Base-by-base conservation (phyloP, 2,329 filamentous ascomycete species). In the Colletotrichum sp. region DNA sequence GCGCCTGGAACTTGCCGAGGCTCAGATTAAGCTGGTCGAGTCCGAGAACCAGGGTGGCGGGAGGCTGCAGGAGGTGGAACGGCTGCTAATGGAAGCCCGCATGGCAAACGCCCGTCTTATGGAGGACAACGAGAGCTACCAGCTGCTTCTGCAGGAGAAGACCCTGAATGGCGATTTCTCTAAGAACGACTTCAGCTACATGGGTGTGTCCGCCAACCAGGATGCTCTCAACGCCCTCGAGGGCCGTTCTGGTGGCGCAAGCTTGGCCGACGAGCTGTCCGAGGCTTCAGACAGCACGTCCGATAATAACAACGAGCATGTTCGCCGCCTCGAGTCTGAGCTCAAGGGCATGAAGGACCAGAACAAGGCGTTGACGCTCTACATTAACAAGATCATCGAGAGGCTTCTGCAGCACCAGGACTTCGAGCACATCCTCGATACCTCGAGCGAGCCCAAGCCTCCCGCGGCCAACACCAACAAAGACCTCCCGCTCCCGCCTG, bases 381-480 rank as follows among this genome's bases (percentile, higher is more conserved):
- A 99, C 86, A 98, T 99, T 87, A 98, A 98, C 90, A 98, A 97
- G 86, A 98, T 99, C 83, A 98, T 99, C 82, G 97, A 97, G 83
- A 94, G 97, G 70, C 91, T 99, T 58, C 90, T 99, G 75, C 94
- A 98, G 81, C 94, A 98, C 84, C 94, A 98, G 80, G 96, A 98
- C 78, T 98, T 98, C 78, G 96, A 99, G 85, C 92, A 95, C 75
- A 98, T 98, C 74, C 88, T 98, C 54, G 95, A 98, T 81, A 94
- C 93, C 11, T 90, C 91, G 66, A 90, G 93, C 70, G 78, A 82
- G 69, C 81, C 83, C 71, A 79, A 79, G 31, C 79, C 76, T 33
- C 38, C 78, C 33, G 77, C 79, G 54, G 82, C 82, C 34, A 90
- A 93, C 80, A 90, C 87, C 47, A 93, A 97, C 83, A 98, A 98